Conservation (phyloP, 1,284 basidiomycete genomes). For the Leccinum solheimii region DNA sequence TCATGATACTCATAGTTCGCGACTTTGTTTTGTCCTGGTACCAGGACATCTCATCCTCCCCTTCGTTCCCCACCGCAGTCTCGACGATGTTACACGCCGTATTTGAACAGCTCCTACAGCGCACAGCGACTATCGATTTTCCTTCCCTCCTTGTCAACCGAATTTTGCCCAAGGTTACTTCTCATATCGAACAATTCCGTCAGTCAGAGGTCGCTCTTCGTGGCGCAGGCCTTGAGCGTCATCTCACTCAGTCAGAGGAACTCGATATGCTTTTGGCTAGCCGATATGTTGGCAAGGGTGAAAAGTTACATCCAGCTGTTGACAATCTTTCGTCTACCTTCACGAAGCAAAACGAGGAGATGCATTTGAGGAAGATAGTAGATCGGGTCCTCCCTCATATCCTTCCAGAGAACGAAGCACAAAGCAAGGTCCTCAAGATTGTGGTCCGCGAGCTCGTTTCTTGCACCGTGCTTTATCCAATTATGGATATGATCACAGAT, state of each 20-base stretch:
- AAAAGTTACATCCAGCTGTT: conserved; percentile 75
- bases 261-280: conserved; percentile 82
- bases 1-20: conserved; percentile 76
- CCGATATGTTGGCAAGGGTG: conserved; percentile 65
- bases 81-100: conserved; percentile 74
- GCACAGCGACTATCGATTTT: conserved; percentile 67
- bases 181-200: conserved; percentile 89
- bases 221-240: conserved; percentile 73
- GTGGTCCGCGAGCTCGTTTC: conserved; percentile 82
- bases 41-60: conserved; percentile 76
- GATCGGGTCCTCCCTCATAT: conserved; percentile 70
- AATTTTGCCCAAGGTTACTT: conserved; percentile 83
- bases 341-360: conserved; percentile 87
- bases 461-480: conserved; percentile 79
- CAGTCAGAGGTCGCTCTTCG: conserved; percentile 83
- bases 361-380: conserved; percentile 73
- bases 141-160: conserved; percentile 78
- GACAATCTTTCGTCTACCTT: conserved; percentile 85
- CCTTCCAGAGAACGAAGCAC: conserved; percentile 74
- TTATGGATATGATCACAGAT: conserved; percentile 91
- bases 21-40: conserved; percentile 91
- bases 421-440: conserved; percentile 70
- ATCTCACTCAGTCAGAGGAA: conserved; percentile 82
- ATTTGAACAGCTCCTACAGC: conserved; percentile 56
- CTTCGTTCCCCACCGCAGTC: conserved; percentile 85